These are phyloP conservation scores for Vachellia pachyceras DNA, from an alignment of 306 rosid species.

Conservation along the genomic window DNA sequence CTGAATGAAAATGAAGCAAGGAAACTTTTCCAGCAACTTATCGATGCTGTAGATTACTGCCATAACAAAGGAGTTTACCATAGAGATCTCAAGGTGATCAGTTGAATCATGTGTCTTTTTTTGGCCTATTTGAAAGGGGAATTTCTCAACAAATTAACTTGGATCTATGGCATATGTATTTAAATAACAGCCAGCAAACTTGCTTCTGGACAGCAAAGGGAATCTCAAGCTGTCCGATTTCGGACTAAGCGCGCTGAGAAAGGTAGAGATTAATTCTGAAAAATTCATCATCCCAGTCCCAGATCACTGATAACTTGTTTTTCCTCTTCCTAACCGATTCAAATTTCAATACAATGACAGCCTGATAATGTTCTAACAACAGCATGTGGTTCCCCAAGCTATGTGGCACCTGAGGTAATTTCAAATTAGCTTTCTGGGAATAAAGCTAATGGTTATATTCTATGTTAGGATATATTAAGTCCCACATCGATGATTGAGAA, in stretches of 20 bases:
- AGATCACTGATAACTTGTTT: not conserved
- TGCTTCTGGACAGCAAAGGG: slow-evolving; percentile 74
- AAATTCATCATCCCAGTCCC: not conserved
- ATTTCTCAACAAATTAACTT: slow-evolving; percentile 18
- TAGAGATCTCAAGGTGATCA: slow-evolving; percentile 75
- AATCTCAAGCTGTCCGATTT: slow-evolving; percentile 78
- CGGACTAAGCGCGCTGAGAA: slow-evolving; percentile 72
- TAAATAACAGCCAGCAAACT: slow-evolving; percentile 68
- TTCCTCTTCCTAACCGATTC: not conserved
- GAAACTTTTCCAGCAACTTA: slow-evolving; percentile 79
- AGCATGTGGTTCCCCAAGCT: slow-evolving; percentile 83
- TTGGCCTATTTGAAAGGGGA: slow-evolving; percentile 3
- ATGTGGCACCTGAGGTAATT: slow-evolving; percentile 87
- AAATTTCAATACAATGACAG: slow-evolving; percentile 49
- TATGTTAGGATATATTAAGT: too few relatives aligned
- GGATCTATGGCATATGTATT: slow-evolving; percentile 24
- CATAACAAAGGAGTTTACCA: slow-evolving; percentile 79
- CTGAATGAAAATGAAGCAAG: slow-evolving; percentile 71
- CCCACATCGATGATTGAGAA: too few relatives aligned
- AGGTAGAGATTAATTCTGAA: slow-evolving; percentile 52
- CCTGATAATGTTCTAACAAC: slow-evolving; percentile 62
- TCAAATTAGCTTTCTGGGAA: slow-evolving; percentile 8
- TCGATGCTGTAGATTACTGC: slow-evolving; percentile 78
- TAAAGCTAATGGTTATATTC: not conserved
- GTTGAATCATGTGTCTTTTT: slow-evolving; percentile 11